phyloP scores from a whole-genome alignment of 305 asterid genomes.

The Fraxinus velutina region DNA sequence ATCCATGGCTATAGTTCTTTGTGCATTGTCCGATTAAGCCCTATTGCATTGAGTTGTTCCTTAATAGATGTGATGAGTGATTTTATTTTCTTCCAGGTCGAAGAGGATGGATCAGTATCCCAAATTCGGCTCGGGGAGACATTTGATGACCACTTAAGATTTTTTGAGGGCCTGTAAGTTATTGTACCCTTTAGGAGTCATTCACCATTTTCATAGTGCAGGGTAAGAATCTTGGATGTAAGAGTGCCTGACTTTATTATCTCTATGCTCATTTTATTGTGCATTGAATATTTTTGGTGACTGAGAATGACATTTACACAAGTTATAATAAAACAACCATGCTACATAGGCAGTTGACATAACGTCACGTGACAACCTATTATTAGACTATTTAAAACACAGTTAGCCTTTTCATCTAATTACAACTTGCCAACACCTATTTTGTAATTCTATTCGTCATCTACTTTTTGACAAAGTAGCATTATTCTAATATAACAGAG shows the following conservation, averaged over 20 bases:
- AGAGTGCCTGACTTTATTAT: background rate
- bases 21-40: background rate
- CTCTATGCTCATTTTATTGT: background rate
- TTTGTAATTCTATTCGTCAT: too few species aligned
- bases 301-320: background rate
- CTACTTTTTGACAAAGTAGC: too few species aligned
- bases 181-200: background rate
- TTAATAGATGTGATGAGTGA: background rate
- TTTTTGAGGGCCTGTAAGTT: conserved; percentile 65
- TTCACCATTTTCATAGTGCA: background rate
- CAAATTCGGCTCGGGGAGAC: conserved; percentile 78
- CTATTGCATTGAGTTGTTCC: background rate
- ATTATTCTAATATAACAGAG: too few species aligned
- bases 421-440: too few species aligned
- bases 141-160: conserved; percentile 70
- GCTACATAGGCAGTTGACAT: too few species aligned
- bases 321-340: too few species aligned
- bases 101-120: conserved; percentile 69
- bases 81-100: conserved; percentile 40
- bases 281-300: background rate
- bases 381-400: too few species aligned
- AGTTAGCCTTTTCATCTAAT: too few species aligned
- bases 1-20: background rate
- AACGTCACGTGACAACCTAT: too few species aligned
- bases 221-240: conserved; percentile 22